phyloP scores from a whole-genome alignment of 768 basidiomycete genomes.

The Pisolithus microcarpus region DNA sequence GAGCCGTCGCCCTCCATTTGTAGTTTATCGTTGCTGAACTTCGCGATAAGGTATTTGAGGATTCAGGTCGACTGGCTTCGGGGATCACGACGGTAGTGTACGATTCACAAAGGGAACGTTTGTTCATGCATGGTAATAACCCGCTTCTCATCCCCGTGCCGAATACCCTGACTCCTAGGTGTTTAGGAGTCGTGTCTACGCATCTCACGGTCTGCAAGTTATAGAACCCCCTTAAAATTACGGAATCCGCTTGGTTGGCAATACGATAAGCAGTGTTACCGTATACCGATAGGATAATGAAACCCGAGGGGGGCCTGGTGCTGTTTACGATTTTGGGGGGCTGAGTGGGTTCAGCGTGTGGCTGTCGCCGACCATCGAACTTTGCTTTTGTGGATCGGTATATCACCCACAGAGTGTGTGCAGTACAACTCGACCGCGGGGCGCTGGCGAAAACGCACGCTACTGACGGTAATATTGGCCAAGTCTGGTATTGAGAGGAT shows the following conservation, averaged over 20 bases:
- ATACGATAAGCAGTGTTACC: no score
- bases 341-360: no score
- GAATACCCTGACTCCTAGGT: not conserved
- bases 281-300: no score
- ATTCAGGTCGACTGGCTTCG: conserved; percentile 51
- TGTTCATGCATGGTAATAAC: conserved; percentile 55
- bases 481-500: no score
- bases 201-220: conserved; percentile 27
- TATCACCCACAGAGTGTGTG: no score
- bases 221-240: not conserved
- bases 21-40: conserved; percentile 5
- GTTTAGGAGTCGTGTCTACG: conserved; percentile 27
- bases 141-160: not conserved
- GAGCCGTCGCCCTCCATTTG: not conserved
- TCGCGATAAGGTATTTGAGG: conserved; percentile 51
- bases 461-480: no score
- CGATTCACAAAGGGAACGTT: conserved; percentile 39
- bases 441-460: no score
- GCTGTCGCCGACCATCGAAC: no score
- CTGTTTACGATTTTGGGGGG: no score
- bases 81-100: conserved; percentile 52
- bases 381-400: no score
- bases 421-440: no score
- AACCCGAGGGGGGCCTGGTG: no score
- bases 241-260: not conserved